A percentile compares a stretch with the other conserved stretches of the same genome.
These are phyloP conservation scores for Globisporangium abappressorium DNA, from an alignment of 352 stramenopile genomes.

Conservation along the genomic window DNA sequence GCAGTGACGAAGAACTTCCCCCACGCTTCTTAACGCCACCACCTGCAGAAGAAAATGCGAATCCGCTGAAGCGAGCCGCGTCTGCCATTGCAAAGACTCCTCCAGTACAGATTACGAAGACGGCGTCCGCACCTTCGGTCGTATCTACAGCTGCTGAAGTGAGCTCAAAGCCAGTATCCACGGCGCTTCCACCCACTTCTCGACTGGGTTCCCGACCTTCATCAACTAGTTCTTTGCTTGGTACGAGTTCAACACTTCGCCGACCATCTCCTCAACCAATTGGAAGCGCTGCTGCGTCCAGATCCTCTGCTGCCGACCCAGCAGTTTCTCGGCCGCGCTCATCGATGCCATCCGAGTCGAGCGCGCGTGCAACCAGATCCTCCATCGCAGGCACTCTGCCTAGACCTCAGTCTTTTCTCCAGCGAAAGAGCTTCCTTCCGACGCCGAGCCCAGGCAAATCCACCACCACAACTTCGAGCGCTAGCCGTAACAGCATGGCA, in stretches of 20 bases:
- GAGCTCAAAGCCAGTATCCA: background rate
- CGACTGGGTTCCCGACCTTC: slow-evolving; percentile 12
- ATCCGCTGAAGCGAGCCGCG: slow-evolving; percentile 30
- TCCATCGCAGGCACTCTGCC: slow-evolving; percentile 5
- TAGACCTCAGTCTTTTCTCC: slow-evolving; percentile 16
- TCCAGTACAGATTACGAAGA: slow-evolving; percentile 13
- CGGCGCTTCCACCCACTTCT: slow-evolving; percentile 9
- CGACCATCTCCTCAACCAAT: slow-evolving; percentile 2
- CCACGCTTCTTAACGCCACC: slow-evolving; percentile 13
- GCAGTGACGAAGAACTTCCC: background rate
- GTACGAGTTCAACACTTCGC: slow-evolving; percentile 13
- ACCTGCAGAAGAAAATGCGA: slow-evolving; percentile 16
- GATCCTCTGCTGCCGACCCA: background rate
- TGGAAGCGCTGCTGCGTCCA: background rate
- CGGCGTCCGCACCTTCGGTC: slow-evolving; percentile 1
- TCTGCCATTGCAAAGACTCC: slow-evolving; percentile 31
- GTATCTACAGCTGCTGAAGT: background rate
- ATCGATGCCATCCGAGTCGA: slow-evolving; percentile 11
- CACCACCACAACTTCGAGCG: background rate
- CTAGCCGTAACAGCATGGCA: slow-evolving; percentile 16
- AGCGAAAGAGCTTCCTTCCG: slow-evolving; percentile 27
- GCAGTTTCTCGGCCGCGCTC: slow-evolving; percentile 4
- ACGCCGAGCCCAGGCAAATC: slow-evolving; percentile 15
- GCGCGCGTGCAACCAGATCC: background rate
- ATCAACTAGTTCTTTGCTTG: slow-evolving; percentile 4